Evolutionary conservation across 768 basidiomycete genomes (phyloP).

Genomic region (Ramaria sp.): DNA sequence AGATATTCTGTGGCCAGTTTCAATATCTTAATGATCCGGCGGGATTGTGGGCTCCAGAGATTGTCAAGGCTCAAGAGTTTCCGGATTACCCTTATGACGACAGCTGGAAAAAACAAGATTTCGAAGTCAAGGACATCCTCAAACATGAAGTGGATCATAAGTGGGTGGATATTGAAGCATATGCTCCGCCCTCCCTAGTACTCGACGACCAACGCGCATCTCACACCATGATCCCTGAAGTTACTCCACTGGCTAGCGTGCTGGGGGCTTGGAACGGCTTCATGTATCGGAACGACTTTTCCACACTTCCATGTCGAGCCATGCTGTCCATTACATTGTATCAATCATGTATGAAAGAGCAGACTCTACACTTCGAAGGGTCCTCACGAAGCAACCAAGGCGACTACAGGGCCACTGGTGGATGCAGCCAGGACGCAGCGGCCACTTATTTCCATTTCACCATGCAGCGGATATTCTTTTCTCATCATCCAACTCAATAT

Average conservation of each 20-base stretch:
- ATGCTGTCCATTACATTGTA: slow-evolving; percentile 10
- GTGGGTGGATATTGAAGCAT: slow-evolving; percentile 14
- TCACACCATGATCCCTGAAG: background rate
- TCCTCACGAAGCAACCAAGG: slow-evolving; percentile 1
- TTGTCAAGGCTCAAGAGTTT: background rate
- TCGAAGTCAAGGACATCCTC: slow-evolving; percentile 12
- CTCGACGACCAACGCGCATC: background rate
- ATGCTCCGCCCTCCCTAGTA: slow-evolving; percentile 3
- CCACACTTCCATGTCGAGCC: background rate
- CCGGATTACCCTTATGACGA: slow-evolving; percentile 16
- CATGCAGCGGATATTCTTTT: slow-evolving; percentile 9
- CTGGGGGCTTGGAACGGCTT: slow-evolving; percentile 19
- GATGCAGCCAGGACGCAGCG: slow-evolving; percentile 1
- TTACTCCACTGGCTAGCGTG: slow-evolving; percentile 4
- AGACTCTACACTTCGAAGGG: too few species aligned
- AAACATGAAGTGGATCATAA: slow-evolving; percentile 16
- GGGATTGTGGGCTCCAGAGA: background rate
- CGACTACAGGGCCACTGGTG: slow-evolving; percentile 14
- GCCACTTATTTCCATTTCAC: background rate
- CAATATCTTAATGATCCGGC: background rate
- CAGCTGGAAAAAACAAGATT: slow-evolving; percentile 12
- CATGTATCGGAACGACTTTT: background rate
- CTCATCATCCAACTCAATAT: slow-evolving; percentile 16
- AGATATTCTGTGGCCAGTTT: background rate
- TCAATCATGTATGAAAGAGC: slow-evolving; percentile 1